Evolutionary conservation across 2,329 filamentous ascomycete species (phyloP).

Genomic region (Xylariaceae sp.): DNA sequence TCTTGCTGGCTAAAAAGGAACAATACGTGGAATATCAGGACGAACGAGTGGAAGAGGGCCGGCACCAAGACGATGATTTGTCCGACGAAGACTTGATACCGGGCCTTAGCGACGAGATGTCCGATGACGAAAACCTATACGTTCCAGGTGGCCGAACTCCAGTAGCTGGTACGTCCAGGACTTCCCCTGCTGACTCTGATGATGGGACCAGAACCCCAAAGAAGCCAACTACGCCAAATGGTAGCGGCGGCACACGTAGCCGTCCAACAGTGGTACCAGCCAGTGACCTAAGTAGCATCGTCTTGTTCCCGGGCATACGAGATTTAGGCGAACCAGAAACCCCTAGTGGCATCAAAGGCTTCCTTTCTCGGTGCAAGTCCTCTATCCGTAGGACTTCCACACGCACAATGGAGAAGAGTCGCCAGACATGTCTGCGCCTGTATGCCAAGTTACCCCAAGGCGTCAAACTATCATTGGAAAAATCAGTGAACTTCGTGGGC

Average conservation of each 20-base stretch:
- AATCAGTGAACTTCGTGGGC: constrained; percentile 66
- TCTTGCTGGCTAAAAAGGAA: constrained; percentile 81
- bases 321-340: constrained; percentile 40
- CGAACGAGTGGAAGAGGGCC: constrained; percentile 53
- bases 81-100: constrained; percentile 44
- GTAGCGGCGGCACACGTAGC: constrained; percentile 23
- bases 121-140: constrained; percentile 46
- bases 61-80: constrained; percentile 50
- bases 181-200: constrained; percentile 47
- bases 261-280: constrained; percentile 35
- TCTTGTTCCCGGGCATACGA: constrained; percentile 58
- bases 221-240: constrained; percentile 34
- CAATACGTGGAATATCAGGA: constrained; percentile 62
- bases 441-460: constrained; percentile 15
- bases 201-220: constrained; percentile 38
- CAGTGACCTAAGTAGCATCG: constrained; percentile 50
- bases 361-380: constrained; percentile 37
- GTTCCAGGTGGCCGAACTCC: constrained; percentile 55
- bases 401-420: constrained; percentile 8
- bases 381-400: constrained; percentile 28
- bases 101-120: constrained; percentile 37
- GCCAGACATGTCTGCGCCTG: constrained; percentile 1
- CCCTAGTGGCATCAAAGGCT: constrained; percentile 41
- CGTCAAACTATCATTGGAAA: constrained; percentile 32
- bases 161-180: constrained; percentile 46